Evolutionary conservation across 1,284 basidiomycete genomes (phyloP).

Genomic region (Ganoderma lingzhi): DNA sequence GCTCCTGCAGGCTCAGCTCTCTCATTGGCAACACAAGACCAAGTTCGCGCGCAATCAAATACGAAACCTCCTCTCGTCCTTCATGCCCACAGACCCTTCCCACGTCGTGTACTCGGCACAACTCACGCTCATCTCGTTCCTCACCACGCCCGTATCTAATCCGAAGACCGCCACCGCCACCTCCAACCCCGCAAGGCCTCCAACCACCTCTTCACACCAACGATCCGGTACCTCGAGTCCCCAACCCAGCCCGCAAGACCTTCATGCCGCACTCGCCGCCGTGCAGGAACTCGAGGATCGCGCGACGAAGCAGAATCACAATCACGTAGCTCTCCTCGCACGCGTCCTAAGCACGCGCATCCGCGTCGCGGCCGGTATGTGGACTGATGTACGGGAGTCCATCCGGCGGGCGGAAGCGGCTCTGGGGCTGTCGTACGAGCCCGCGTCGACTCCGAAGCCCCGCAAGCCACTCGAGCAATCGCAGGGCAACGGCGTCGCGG

Average conservation of each 20-base stretch:
- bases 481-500: slow-evolving; percentile 15
- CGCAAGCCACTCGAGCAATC: slow-evolving; percentile 26
- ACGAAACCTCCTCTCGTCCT: slow-evolving; percentile 59
- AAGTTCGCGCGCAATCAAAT: slow-evolving; percentile 66
- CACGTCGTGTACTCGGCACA: slow-evolving; percentile 62
- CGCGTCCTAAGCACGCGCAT: slow-evolving; percentile 59
- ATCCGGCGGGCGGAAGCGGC: slow-evolving; percentile 53
- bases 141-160: slow-evolving; percentile 41
- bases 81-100: slow-evolving; percentile 56
- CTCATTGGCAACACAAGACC: slow-evolving; percentile 59
- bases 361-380: slow-evolving; percentile 59
- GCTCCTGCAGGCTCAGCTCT: slow-evolving; percentile 65
- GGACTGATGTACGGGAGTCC: slow-evolving; percentile 57
- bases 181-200: slow-evolving; percentile 5
- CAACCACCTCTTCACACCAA: slow-evolving; percentile 13
- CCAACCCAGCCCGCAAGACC: slow-evolving; percentile 40
- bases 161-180: slow-evolving; percentile 21
- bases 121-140: slow-evolving; percentile 58
- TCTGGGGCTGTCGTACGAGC: slow-evolving; percentile 50
- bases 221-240: slow-evolving; percentile 22
- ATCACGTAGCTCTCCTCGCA: slow-evolving; percentile 53
- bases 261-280: slow-evolving; percentile 50
- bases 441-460: slow-evolving; percentile 35
- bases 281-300: slow-evolving; percentile 52
- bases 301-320: slow-evolving; percentile 51